phyloP scores from a whole-genome alignment of 805 yeast species.

The Torulaspora indica region DNA sequence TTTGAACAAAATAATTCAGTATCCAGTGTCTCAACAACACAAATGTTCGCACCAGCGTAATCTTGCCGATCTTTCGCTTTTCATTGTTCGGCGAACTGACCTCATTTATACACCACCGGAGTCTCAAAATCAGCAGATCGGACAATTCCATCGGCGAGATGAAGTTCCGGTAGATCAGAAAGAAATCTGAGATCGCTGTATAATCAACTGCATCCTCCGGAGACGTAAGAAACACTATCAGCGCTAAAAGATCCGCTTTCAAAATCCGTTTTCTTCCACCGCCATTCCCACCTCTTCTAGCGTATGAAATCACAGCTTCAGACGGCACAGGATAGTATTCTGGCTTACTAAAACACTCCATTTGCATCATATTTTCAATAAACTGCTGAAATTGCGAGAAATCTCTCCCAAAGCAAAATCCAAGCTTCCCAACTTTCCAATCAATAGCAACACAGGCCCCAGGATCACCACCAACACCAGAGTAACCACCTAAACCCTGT shows the following conservation, averaged over 20 bases:
- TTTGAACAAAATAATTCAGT: constrained; percentile 79
- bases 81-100: constrained; percentile 17
- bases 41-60: constrained; percentile 74
- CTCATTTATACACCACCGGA: constrained; percentile 63
- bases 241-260: constrained; percentile 31
- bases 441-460: not conserved
- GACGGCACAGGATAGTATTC: constrained; percentile 34
- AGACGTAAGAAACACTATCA: constrained; percentile 60
- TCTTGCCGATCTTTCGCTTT: constrained; percentile 50
- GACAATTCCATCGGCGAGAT: constrained; percentile 54
- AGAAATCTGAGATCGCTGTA: constrained; percentile 75
- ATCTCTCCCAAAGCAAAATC: not conserved
- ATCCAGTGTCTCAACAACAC: constrained; percentile 88
- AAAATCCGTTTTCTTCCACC: constrained; percentile 17
- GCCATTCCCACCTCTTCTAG: constrained; percentile 10
- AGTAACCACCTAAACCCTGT: not conserved
- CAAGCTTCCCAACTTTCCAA: not conserved
- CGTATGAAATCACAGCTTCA: constrained; percentile 24
- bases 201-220: constrained; percentile 70
- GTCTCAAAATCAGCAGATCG: constrained; percentile 56
- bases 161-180: constrained; percentile 74
- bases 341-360: constrained; percentile 24
- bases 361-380: constrained; percentile 5
- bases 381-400: not conserved
- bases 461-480: not conserved